Evolutionary conservation across 2,329 filamentous ascomycete genomes (phyloP), one percentile per base, ranked within the genome.

Genomic region (Lizonia empirigonia): DNA sequence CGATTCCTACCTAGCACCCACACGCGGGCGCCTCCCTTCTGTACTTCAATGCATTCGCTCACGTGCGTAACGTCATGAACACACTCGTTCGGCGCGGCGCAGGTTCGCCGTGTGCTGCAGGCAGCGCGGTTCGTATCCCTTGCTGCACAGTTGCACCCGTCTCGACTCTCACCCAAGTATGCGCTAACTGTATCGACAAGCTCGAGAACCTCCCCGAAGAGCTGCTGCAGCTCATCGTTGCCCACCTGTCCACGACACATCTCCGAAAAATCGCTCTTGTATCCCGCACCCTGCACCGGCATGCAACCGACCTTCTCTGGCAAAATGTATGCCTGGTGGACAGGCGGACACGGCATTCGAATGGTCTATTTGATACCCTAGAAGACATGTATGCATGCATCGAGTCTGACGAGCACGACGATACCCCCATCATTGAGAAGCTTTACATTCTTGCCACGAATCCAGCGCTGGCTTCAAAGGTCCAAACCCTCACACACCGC

Each of bases 391-490:
- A 55, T 41, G 53, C 60, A 3, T 46, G 40, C 24, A 53, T 60
- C 20, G 55, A 60, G 49, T 20, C 55, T 7, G 55, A 72, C 42
- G 66, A 71, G 41, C 69, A 72, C 42, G 68, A 72, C 34, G 77
- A 79, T 50, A 76, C 71, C 9, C 74, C 74, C 6, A 68, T 78
- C 10, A 70, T 79, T 33, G 66, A 66, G 53, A 77, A 76, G 59
- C 60, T 80, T 19, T 62, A 73, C 12, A 56, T 78, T 7, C 60
- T 80, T 24, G 74, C 74, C 5, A 71, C 59, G 5, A 77, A 76
- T 27, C 72, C 75, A 13, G 49, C 50, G 12, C 63, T 80, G 10
- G 77, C 77, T 2, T 62, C 70, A 8, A 73, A 74, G 46, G 77
- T 80, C 8, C 73, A 75, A 8, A 65, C 64, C 5, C 56, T 80